phyloP scores from a whole-genome alignment of 495 filamentous ascomycete species.

The Podospora conica region DNA sequence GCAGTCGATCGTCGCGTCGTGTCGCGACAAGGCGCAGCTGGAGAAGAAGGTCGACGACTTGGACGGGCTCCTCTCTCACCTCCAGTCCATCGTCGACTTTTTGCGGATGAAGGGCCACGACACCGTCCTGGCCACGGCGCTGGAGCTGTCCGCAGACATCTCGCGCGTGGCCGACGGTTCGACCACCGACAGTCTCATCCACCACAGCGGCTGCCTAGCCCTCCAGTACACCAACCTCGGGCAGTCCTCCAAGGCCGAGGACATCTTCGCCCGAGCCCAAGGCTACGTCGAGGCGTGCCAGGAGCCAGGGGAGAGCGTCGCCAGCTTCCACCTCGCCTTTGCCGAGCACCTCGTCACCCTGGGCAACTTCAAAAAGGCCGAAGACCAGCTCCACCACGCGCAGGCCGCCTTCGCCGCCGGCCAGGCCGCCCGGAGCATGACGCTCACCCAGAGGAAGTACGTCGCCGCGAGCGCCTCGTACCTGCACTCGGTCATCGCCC shows the following conservation, averaged over 20 bases:
- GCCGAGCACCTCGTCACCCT: conserved; percentile 68
- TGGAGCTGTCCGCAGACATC: conserved; percentile 46
- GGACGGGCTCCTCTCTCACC: conserved; percentile 51
- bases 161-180: conserved; percentile 49
- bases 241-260: conserved; percentile 65
- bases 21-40: conserved; percentile 46
- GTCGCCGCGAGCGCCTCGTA: conserved; percentile 48
- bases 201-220: conserved; percentile 54
- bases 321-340: conserved; percentile 59
- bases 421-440: conserved; percentile 13
- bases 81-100: conserved; percentile 69
- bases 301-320: conserved; percentile 29
- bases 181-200: conserved; percentile 50
- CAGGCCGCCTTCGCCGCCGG: conserved; percentile 24
- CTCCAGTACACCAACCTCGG: conserved; percentile 72
- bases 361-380: conserved; percentile 56
- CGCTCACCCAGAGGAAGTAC: conserved; percentile 29
- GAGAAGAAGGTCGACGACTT: conserved; percentile 55
- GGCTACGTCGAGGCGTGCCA: conserved; percentile 21
- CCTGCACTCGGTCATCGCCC: conserved; percentile 57
- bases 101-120: conserved; percentile 64
- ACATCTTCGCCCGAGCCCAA: conserved; percentile 55
- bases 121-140: conserved; percentile 36
- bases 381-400: conserved; percentile 36
- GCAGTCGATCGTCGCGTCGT: conserved; percentile 46